phyloP scores from a whole-genome alignment of 352 stramenopile species.

The Phytopythium kandeliae region DNA sequence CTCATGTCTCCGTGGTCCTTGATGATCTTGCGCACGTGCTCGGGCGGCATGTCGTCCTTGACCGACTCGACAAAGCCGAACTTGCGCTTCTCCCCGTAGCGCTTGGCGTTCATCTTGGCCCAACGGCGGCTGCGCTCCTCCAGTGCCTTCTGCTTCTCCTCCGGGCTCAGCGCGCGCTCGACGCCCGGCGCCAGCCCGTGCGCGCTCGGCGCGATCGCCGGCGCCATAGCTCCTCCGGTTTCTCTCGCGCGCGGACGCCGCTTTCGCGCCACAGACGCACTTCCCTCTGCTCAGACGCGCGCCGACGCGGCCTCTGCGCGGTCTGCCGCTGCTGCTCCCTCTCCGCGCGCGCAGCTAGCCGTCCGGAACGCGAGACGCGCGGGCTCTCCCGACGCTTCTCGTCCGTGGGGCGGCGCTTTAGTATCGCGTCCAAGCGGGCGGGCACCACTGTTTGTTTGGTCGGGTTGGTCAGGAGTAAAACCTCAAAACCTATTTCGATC shows the following conservation, averaged over 20 bases:
- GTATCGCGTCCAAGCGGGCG: no score
- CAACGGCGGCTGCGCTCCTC: slow-evolving; percentile 81
- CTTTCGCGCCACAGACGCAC: not conserved
- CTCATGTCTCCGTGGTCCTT: slow-evolving; percentile 99
- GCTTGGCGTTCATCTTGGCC: slow-evolving; percentile 91
- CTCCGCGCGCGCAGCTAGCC: no score
- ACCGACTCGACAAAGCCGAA: slow-evolving; percentile 92
- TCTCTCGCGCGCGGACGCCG: not conserved
- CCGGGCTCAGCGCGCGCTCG: slow-evolving; percentile 19
- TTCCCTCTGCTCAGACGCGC: not conserved
- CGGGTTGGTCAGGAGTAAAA: no score
- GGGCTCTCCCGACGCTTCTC: not conserved
- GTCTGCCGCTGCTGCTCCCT: not conserved
- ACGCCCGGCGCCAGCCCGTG: slow-evolving; percentile 4
- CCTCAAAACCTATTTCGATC: slow-evolving; percentile 7
- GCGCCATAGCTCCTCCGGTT: not conserved
- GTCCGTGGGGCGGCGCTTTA: not conserved
- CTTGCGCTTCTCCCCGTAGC: slow-evolving; percentile 93
- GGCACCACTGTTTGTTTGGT: no score
- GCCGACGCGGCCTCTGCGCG: not conserved
- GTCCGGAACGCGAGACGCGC: not conserved
- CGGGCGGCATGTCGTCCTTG: slow-evolving; percentile 90
- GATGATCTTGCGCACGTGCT: slow-evolving; percentile 99
- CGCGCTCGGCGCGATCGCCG: slow-evolving; percentile 8
- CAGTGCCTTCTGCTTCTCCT: slow-evolving; percentile 59